A percentile compares a stretch with the other conserved stretches of the same genome.
Evolutionary conservation across 768 basidiomycete genomes (phyloP).

Genomic region (Suillus spraguei): DNA sequence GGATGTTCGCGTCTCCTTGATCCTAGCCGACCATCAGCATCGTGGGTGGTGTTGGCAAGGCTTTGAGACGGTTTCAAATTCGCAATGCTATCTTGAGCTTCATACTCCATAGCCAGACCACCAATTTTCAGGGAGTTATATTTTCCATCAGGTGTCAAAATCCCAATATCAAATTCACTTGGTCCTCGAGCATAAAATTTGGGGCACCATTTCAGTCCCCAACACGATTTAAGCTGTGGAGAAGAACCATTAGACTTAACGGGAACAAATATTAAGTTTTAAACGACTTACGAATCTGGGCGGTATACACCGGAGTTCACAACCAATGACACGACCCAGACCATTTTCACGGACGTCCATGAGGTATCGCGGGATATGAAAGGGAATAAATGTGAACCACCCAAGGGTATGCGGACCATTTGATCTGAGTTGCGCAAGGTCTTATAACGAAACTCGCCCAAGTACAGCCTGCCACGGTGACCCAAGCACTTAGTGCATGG

Average conservation of each 20-base stretch:
- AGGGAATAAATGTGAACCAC: slow-evolving; percentile 16
- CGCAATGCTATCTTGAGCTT: background rate
- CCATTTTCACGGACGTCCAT: slow-evolving; percentile 19
- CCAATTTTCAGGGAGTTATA: background rate
- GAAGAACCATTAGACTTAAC: background rate
- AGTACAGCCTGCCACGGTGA: slow-evolving; percentile 26
- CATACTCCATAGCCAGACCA: background rate
- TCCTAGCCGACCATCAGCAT: background rate
- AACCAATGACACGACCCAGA: slow-evolving; percentile 29
- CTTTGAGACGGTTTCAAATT: background rate
- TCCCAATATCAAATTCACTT: slow-evolving; percentile 16
- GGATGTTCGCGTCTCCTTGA: background rate
- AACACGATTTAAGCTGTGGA: slow-evolving; percentile 29
- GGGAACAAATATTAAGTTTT: background rate
- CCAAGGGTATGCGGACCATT: slow-evolving; percentile 19
- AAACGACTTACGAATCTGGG: slow-evolving; percentile 28
- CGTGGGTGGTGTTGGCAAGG: background rate
- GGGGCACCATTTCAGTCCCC: slow-evolving; percentile 34
- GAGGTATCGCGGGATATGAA: slow-evolving; percentile 21
- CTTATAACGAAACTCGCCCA: slow-evolving; percentile 29
- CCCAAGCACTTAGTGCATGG: slow-evolving; percentile 8
- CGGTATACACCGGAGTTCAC: slow-evolving; percentile 33
- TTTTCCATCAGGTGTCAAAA: slow-evolving; percentile 4
- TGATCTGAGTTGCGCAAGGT: slow-evolving; percentile 10
- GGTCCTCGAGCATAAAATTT: slow-evolving; percentile 27